phyloP scores from a whole-genome alignment of 2,329 filamentous ascomycete genomes.

The Verticillium albo-atrum region DNA sequence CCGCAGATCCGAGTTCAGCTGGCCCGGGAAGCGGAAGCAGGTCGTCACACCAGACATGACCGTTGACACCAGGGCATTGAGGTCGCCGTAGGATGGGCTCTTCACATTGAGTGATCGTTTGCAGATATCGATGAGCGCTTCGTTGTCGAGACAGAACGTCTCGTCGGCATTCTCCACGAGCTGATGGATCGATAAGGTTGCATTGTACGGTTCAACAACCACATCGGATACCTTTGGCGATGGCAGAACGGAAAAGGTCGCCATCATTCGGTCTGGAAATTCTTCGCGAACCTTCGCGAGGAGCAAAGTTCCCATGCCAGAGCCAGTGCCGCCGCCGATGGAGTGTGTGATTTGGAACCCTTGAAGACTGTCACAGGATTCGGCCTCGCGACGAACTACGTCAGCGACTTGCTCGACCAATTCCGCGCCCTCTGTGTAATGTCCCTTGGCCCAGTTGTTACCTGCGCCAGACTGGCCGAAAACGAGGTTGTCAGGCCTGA shows the following conservation, averaged over 20 bases:
- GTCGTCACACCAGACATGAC: constrained; percentile 99
- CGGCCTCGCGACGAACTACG: constrained; percentile 96
- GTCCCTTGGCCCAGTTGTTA: constrained; percentile 99
- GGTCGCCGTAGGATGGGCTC: constrained; percentile 96
- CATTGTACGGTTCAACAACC: constrained; percentile 92
- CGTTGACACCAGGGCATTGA: constrained; percentile 98
- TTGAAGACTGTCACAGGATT: constrained; percentile 98
- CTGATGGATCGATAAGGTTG: constrained; percentile 97
- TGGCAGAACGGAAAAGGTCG: constrained; percentile 96
- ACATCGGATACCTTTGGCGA: constrained; percentile 99
- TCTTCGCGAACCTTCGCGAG: constrained; percentile 99
- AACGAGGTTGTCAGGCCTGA: constrained; percentile 99
- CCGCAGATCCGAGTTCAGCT: constrained; percentile 99
- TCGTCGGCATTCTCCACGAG: constrained; percentile 99
- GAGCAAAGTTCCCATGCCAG: constrained; percentile 98
- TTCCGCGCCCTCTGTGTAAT: constrained; percentile 99
- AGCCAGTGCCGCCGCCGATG: constrained; percentile 98
- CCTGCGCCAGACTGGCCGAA: constrained; percentile 98
- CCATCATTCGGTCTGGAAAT: constrained; percentile 99
- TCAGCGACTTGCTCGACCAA: constrained; percentile 97
- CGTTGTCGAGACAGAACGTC: constrained; percentile 99
- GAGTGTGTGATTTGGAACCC: constrained; percentile 99
- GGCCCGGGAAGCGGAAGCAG: constrained; percentile 96
- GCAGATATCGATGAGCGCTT: constrained; percentile 99
- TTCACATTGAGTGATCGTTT: constrained; percentile 98